phyloP scores from a whole-genome alignment of 768 basidiomycete species.

The Erythrobasidium yunnanense region DNA sequence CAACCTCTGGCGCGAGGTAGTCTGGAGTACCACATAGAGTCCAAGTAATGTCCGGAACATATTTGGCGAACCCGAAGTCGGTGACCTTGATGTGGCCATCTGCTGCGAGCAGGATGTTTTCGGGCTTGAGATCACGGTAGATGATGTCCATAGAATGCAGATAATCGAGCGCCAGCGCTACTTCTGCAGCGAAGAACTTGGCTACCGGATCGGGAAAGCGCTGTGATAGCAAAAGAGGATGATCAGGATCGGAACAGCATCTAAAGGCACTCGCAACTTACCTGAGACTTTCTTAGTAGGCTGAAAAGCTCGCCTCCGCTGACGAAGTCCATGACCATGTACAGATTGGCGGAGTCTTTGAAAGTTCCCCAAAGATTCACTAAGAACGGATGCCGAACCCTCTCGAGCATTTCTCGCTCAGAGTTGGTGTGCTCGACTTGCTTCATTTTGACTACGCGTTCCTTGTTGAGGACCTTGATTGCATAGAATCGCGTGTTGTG shows the following conservation, averaged over 20 bases:
- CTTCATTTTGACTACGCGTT: constrained; percentile 53
- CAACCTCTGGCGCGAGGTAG: constrained; percentile 96
- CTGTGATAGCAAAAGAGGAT: constrained; percentile 51
- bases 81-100: constrained; percentile 84
- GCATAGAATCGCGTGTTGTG: constrained; percentile 54
- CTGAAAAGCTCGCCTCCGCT: constrained; percentile 95
- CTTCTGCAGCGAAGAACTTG: constrained; percentile 92
- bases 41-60: constrained; percentile 96
- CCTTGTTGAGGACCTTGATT: constrained; percentile 52
- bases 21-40: constrained; percentile 78
- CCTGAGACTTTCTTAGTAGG: constrained; percentile 55
- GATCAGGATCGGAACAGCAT: neutral
- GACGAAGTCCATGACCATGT: constrained; percentile 67
- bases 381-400: constrained; percentile 88
- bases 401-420: constrained; percentile 75
- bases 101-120: constrained; percentile 38
- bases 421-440: constrained; percentile 98
- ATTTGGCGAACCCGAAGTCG: constrained; percentile 90
- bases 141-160: constrained; percentile 95
- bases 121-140: constrained; percentile 92
- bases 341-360: constrained; percentile 90
- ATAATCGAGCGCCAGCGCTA: constrained; percentile 88
- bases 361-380: constrained; percentile 89
- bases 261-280: neutral
- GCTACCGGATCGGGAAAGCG: constrained; percentile 95